A percentile compares a stretch with the other conserved stretches of the same genome.
Evolutionary conservation across 306 rosid genomes (phyloP).

Genomic region (Quercus glauca): DNA sequence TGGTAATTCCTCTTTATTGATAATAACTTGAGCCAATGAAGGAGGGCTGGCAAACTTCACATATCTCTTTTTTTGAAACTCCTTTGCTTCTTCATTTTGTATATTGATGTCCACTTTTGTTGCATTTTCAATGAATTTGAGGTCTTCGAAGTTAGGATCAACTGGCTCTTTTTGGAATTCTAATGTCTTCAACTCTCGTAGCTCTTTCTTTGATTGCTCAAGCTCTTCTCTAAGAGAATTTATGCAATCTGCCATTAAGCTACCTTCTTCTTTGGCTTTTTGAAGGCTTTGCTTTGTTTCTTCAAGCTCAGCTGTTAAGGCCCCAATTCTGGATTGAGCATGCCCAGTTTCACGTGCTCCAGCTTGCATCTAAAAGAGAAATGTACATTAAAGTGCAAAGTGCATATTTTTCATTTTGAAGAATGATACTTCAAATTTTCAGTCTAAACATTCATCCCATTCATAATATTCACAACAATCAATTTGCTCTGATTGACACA

Average conservation of each 20-base stretch:
- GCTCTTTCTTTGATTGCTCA: conserved; percentile 55
- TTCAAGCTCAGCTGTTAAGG: conserved; percentile 54
- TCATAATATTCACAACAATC: too few relatives aligned
- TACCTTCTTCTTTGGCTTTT: conserved; percentile 67
- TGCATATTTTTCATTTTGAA: background rate
- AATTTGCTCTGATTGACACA: too few relatives aligned
- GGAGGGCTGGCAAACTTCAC: conserved; percentile 89
- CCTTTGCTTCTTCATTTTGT: conserved; percentile 29
- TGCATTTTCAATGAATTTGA: conserved; percentile 56
- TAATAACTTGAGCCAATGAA: conserved; percentile 46
- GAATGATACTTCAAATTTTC: background rate
- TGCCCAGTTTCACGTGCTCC: conserved; percentile 34
- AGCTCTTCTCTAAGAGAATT: conserved; percentile 67
- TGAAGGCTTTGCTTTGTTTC: conserved; percentile 57
- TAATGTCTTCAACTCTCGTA: conserved; percentile 51
- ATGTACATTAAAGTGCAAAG: background rate
- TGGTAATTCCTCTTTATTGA: conserved; percentile 28
- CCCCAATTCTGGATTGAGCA: conserved; percentile 35
- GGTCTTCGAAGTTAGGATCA: conserved; percentile 58
- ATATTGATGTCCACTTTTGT: conserved; percentile 29
- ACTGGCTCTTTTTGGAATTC: conserved; percentile 33
- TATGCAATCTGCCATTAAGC: conserved; percentile 36
- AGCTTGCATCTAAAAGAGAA: conserved; percentile 38
- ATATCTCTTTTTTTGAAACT: conserved; percentile 44
- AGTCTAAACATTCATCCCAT: too few relatives aligned